These are phyloP conservation scores for Cephaloascus albidus DNA, from an alignment of 805 yeast species.

Conservation along the genomic window DNA sequence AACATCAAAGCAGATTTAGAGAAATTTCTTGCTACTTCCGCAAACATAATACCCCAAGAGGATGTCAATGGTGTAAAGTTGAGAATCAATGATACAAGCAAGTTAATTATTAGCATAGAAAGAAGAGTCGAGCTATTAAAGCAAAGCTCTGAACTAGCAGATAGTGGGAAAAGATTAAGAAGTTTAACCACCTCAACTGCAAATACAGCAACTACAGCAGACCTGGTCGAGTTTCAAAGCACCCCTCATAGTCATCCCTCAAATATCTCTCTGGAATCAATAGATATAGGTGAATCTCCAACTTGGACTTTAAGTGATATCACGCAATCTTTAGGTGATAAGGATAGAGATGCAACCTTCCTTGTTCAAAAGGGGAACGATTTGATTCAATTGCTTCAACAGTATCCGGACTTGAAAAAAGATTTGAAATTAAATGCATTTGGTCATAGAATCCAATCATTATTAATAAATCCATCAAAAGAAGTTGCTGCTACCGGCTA, in stretches of 20 bases:
- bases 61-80: neutral
- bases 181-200: neutral
- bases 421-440: constrained; percentile 57
- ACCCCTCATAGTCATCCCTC: no score
- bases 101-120: neutral
- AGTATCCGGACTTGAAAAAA: constrained; percentile 49
- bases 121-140: neutral
- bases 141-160: neutral
- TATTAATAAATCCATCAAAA: constrained; percentile 47
- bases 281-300: neutral
- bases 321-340: constrained; percentile 44
- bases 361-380: constrained; percentile 58
- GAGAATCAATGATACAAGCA: neutral
- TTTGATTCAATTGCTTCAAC: constrained; percentile 44
- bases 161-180: neutral
- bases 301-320: constrained; percentile 61
- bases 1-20: neutral
- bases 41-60: no score
- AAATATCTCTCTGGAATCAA: no score
- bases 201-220: neutral
- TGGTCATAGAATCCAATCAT: constrained; percentile 46
- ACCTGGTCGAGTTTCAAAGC: neutral
- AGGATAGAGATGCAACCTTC: constrained; percentile 37
- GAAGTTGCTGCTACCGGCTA: constrained; percentile 71
- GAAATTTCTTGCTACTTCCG: neutral